Conservation (phyloP, 441 rosid species). For the Erodium trifolium region DNA sequence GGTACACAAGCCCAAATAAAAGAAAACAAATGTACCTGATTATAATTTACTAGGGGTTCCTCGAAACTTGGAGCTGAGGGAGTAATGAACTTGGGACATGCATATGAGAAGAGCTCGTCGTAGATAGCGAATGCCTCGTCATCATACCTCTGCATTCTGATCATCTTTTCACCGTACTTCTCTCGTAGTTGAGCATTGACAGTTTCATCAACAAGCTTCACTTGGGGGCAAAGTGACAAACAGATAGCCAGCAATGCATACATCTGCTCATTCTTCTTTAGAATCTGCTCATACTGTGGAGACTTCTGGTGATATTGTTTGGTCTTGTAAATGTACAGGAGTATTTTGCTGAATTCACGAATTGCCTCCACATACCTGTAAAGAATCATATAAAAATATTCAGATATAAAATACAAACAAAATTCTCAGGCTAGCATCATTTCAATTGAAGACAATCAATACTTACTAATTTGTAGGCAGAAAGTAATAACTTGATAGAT, state of each 20-base stretch:
- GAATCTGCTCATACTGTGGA: conserved; percentile 85
- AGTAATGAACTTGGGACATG: conserved; percentile 95
- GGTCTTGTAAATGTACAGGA: conserved; percentile 79
- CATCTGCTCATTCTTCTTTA: conserved; percentile 97
- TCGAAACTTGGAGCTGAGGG: conserved; percentile 89
- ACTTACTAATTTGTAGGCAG: too few species aligned
- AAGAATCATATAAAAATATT: background rate
- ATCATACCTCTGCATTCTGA: conserved; percentile 79
- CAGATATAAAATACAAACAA: too few species aligned
- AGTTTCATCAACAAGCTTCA: conserved; percentile 77
- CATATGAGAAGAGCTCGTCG: conserved; percentile 94
- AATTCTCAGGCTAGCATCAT: too few species aligned
- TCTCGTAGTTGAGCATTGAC: conserved; percentile 79
- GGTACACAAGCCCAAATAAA: background rate
- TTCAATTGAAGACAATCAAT: too few species aligned
- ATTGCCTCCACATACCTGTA: conserved; percentile 85
- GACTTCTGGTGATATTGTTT: conserved; percentile 90
- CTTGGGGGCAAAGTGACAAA: conserved; percentile 86
- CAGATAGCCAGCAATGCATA: conserved; percentile 76
- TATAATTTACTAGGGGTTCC: conserved; percentile 88
- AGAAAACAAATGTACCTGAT: conserved; percentile 46
- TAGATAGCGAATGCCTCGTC: conserved; percentile 75
- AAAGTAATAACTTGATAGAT: too few species aligned
- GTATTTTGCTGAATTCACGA: conserved; percentile 87
- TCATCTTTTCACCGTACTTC: conserved; percentile 96